phyloP scores from a whole-genome alignment of 1,284 basidiomycete species.

The Trametes versicolor region DNA sequence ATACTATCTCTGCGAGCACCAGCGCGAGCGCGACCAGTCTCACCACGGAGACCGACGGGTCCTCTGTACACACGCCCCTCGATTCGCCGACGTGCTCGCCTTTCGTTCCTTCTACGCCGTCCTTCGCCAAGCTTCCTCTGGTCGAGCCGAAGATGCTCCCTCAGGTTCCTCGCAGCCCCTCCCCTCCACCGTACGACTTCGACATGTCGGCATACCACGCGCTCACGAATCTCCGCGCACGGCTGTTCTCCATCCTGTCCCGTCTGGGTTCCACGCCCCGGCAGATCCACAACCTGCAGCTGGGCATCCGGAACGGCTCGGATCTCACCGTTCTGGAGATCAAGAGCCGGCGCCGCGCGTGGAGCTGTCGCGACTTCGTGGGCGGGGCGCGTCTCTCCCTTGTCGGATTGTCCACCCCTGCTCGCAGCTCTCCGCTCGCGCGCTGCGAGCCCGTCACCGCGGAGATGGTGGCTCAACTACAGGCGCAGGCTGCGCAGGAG shows the following conservation, averaged over 20 bases:
- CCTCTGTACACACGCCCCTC: slow-evolving; percentile 63
- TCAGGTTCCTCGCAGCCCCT: slow-evolving; percentile 36
- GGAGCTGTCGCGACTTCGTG: slow-evolving; percentile 53
- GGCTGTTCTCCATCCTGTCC: slow-evolving; percentile 52
- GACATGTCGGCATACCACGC: slow-evolving; percentile 49
- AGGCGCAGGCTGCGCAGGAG: slow-evolving; percentile 12
- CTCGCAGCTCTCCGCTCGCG: slow-evolving; percentile 51
- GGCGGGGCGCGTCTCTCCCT: slow-evolving; percentile 43
- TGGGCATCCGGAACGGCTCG: slow-evolving; percentile 49
- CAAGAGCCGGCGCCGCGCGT: slow-evolving; percentile 61
- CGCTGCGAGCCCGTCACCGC: slow-evolving; percentile 47
- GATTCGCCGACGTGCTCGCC: slow-evolving; percentile 42
- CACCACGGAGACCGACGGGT: slow-evolving; percentile 62
- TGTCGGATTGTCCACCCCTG: slow-evolving; percentile 55
- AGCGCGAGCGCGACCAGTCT: slow-evolving; percentile 41
- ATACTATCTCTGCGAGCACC: slow-evolving; percentile 39
- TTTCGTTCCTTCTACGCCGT: slow-evolving; percentile 21
- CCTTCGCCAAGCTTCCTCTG: slow-evolving; percentile 11
- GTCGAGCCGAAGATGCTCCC: slow-evolving; percentile 20
- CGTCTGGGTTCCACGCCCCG: slow-evolving; percentile 48
- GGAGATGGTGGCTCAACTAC: slow-evolving; percentile 26
- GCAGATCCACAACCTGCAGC: slow-evolving; percentile 36
- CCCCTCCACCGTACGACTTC: slow-evolving; percentile 36
- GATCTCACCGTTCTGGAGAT: slow-evolving; percentile 58
- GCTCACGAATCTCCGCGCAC: slow-evolving; percentile 49